Conservation (phyloP, 257 asterid genomes). For the Anisodus acutangulus region DNA sequence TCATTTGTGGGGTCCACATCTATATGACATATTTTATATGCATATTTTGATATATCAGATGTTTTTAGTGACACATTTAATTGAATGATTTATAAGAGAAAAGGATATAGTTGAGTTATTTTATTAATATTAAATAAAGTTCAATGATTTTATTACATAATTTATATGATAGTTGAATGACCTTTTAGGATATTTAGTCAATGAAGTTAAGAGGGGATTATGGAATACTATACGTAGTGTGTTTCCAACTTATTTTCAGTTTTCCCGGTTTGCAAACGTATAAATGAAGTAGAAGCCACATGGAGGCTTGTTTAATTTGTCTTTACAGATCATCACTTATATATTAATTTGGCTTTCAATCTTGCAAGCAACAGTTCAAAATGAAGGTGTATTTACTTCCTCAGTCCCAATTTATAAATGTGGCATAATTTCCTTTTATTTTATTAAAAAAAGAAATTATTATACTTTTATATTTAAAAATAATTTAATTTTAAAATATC, state of each 20-base stretch:
- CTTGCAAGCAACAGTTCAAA: constrained; percentile 44
- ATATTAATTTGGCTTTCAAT: constrained; percentile 35
- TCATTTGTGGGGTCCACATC: no score
- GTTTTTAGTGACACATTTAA: no score
- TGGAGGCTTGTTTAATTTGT: background rate
- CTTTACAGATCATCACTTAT: constrained; percentile 22
- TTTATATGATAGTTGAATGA: no score
- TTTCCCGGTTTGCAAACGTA: background rate
- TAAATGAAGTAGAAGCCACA: background rate
- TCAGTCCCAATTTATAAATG: background rate
- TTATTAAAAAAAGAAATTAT: background rate
- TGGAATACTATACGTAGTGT: background rate
- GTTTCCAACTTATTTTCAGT: constrained; percentile 3
- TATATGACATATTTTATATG: no score
- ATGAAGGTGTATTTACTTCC: background rate
- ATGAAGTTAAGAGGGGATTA: background rate
- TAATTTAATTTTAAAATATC: background rate
- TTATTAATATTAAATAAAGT: no score
- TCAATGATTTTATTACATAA: no score
- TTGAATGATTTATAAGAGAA: no score
- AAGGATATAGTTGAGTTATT: no score
- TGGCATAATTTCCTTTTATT: background rate
- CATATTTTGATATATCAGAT: no score
- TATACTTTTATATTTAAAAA: background rate
- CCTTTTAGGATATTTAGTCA: no score